These are phyloP conservation scores for Epicoccum sorghinum DNA, from an alignment of 2,329 filamentous ascomycete genomes.

Conservation along the genomic window DNA sequence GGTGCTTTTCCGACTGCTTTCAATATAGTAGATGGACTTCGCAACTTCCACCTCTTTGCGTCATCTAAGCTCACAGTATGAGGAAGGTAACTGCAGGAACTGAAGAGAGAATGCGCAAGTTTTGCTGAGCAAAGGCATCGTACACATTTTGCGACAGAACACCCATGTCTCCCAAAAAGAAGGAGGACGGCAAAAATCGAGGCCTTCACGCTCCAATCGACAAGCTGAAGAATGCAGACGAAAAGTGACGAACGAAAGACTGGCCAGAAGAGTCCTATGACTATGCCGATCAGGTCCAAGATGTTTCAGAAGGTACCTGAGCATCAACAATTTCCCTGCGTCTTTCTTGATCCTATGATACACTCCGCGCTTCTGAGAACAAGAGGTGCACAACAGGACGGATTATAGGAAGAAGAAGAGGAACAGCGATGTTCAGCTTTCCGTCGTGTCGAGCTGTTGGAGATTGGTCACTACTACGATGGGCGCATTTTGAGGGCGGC, in stretches of 20 bases:
- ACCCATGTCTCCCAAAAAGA: slow-evolving; percentile 47
- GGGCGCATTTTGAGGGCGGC: slow-evolving; percentile 53
- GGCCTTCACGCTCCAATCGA: slow-evolving; percentile 52
- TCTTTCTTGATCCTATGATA: slow-evolving; percentile 58
- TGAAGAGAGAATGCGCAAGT: too few species aligned
- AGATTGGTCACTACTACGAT: slow-evolving; percentile 60
- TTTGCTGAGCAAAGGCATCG: too few species aligned
- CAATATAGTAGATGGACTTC: too few species aligned
- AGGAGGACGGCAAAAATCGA: slow-evolving; percentile 53
- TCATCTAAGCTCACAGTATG: too few species aligned
- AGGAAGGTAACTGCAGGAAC: too few species aligned
- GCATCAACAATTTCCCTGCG: slow-evolving; percentile 53
- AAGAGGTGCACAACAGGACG: slow-evolving; percentile 15
- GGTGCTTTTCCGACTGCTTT: too few species aligned
- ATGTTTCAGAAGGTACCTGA: slow-evolving; percentile 48
- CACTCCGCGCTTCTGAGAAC: slow-evolving; percentile 16
- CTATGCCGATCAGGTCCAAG: slow-evolving; percentile 53
- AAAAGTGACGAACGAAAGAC: slow-evolving; percentile 51
- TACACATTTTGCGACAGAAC: slow-evolving; percentile 24
- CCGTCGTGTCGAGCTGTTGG: slow-evolving; percentile 56
- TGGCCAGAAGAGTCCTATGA: slow-evolving; percentile 62
- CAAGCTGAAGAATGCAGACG: slow-evolving; percentile 36
- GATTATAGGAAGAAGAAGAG: slow-evolving; percentile 22
- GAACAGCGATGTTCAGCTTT: slow-evolving; percentile 44
- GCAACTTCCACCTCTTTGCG: too few species aligned